Conservation (phyloP, 805 yeast genomes). For the Ogataea siamensis region DNA sequence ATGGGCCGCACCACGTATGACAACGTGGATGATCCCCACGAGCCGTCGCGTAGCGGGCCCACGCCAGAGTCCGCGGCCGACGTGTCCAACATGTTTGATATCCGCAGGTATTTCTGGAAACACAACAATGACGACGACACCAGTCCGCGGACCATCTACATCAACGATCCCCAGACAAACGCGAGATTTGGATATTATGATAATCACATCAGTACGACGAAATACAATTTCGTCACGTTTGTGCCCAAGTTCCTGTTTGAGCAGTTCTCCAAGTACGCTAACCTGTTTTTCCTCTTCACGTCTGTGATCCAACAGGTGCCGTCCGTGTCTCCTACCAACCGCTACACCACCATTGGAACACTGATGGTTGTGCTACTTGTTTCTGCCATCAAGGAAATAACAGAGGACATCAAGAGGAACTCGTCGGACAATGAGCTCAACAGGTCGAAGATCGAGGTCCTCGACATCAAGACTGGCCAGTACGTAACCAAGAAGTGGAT, state of each 20-base stretch:
- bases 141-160: constrained; percentile 62
- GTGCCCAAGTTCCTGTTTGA: constrained; percentile 92
- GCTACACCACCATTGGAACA: constrained; percentile 94
- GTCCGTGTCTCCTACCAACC: constrained; percentile 89
- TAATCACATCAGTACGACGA: constrained; percentile 92
- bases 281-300: constrained; percentile 88
- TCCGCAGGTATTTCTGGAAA: constrained; percentile 27
- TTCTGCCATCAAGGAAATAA: constrained; percentile 86
- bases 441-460: constrained; percentile 62
- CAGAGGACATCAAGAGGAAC: constrained; percentile 88
- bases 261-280: constrained; percentile 96
- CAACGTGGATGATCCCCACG: constrained; percentile 17
- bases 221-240: constrained; percentile 90
- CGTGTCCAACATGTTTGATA: constrained; percentile 28
- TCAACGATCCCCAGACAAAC: constrained; percentile 64
- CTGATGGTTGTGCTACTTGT: constrained; percentile 79
- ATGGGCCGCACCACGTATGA: constrained; percentile 29
- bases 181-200: constrained; percentile 57
- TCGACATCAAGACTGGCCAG: constrained; percentile 54
- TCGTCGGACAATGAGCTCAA: constrained; percentile 87
- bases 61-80: constrained; percentile 26
- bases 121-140: constrained; percentile 20
- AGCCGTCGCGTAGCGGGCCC: constrained; percentile 2
- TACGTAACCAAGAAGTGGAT: constrained; percentile 78
- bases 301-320: constrained; percentile 97